Conservation (phyloP, 2,329 filamentous ascomycete genomes). For the Fusarium annulatum region DNA sequence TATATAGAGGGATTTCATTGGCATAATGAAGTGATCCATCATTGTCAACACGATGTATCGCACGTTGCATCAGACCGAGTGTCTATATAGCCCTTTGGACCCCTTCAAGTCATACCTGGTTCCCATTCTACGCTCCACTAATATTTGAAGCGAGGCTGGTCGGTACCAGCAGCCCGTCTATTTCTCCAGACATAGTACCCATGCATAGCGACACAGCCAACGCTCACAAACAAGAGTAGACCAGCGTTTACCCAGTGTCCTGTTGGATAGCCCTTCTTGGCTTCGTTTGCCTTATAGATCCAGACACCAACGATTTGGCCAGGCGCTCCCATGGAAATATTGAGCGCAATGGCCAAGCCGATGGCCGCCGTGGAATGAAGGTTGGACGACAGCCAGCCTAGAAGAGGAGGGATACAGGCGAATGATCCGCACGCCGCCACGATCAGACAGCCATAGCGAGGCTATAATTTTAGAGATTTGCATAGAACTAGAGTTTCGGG, state of each 20-base stretch:
- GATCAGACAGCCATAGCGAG: slow-evolving; percentile 74
- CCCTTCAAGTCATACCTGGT: no score
- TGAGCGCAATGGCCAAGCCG: slow-evolving; percentile 74
- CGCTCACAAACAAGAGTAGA: slow-evolving; percentile 66
- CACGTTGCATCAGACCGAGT: neutral
- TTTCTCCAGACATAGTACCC: slow-evolving; percentile 64
- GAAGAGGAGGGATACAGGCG: slow-evolving; percentile 72
- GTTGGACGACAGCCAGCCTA: slow-evolving; percentile 75
- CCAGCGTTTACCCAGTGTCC: slow-evolving; percentile 74
- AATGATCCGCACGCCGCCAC: slow-evolving; percentile 73
- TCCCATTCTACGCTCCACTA: neutral
- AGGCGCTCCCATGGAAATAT: slow-evolving; percentile 71
- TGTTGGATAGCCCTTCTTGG: slow-evolving; percentile 69
- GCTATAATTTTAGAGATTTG: slow-evolving; percentile 18
- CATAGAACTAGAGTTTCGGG: rapidly evolving
- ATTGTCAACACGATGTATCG: neutral
- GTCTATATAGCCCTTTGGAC: no score
- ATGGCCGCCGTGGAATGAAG: slow-evolving; percentile 70
- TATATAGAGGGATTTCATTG: neutral
- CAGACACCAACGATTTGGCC: slow-evolving; percentile 77
- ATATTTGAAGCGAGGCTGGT: slow-evolving; percentile 36
- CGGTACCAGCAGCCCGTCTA: slow-evolving; percentile 31
- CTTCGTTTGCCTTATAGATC: slow-evolving; percentile 75
- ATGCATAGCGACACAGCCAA: slow-evolving; percentile 63
- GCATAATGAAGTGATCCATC: neutral